phyloP scores from a whole-genome alignment of 768 basidiomycete species.

The Boletus tylopilopsis region DNA sequence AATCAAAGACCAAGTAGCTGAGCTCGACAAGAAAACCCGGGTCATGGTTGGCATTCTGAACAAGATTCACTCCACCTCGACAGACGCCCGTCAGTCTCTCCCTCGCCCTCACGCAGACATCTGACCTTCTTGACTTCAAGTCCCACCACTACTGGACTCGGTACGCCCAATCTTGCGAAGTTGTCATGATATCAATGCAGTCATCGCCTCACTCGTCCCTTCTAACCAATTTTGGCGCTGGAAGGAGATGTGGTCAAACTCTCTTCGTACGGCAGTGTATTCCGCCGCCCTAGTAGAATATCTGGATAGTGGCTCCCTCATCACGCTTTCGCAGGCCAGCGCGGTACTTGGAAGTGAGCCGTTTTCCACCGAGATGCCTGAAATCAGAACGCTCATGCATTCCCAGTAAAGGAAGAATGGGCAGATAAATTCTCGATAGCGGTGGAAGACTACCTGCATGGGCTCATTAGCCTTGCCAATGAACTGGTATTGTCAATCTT shows the following conservation, averaged over 20 bases:
- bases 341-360: constrained; percentile 65
- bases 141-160: constrained; percentile 54
- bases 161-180: constrained; percentile 53
- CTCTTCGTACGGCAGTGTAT: constrained; percentile 64
- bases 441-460: constrained; percentile 80
- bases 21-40: constrained; percentile 73
- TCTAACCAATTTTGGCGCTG: constrained; percentile 77
- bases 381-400: constrained; percentile 5
- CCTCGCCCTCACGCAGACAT: constrained; percentile 2
- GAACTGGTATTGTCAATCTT: constrained; percentile 52
- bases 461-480: constrained; percentile 72
- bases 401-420: constrained; percentile 66
- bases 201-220: constrained; percentile 60
- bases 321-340: constrained; percentile 50
- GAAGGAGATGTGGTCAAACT: constrained; percentile 80
- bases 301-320: constrained; percentile 52
- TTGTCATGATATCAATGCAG: constrained; percentile 47
- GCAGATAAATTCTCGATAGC: constrained; percentile 58
- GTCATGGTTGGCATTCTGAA: constrained; percentile 72
- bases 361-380: constrained; percentile 1
- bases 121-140: constrained; percentile 35
- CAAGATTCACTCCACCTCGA: constrained; percentile 74
- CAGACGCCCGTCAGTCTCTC: constrained; percentile 47
- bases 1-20: constrained; percentile 73
- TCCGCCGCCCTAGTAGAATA: constrained; percentile 64